A percentile compares a stretch with the other conserved stretches of the same genome.
phyloP scores from a whole-genome alignment of 768 basidiomycete species.

The Leccinum disarticulatum region DNA sequence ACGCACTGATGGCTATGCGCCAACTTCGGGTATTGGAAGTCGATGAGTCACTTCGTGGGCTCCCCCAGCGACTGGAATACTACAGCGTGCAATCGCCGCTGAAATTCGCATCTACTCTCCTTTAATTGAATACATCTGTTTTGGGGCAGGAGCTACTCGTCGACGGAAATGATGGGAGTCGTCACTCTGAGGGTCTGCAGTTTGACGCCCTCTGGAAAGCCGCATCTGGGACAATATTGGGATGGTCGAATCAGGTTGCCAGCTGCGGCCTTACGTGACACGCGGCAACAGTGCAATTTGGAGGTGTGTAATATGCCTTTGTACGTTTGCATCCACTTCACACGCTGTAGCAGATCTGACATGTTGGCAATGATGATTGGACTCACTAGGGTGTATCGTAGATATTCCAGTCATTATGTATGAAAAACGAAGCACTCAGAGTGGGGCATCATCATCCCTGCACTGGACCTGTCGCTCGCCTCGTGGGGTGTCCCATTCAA shows the following conservation, averaged over 20 bases:
- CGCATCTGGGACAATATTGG: slow-evolving; percentile 12
- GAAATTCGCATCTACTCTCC: slow-evolving; percentile 41
- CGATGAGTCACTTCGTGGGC: slow-evolving; percentile 36
- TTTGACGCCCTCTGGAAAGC: slow-evolving; percentile 32
- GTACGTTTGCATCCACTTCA: slow-evolving; percentile 27
- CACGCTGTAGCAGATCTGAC: slow-evolving; percentile 24
- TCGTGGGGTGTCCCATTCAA: slow-evolving; percentile 29
- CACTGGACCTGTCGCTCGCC: slow-evolving; percentile 25
- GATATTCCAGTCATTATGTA: slow-evolving; percentile 32
- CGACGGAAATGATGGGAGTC: slow-evolving; percentile 38
- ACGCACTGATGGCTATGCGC: slow-evolving; percentile 33
- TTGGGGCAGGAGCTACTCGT: slow-evolving; percentile 34
- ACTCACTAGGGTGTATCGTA: slow-evolving; percentile 21
- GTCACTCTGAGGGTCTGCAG: slow-evolving; percentile 26
- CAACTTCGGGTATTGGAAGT: slow-evolving; percentile 38
- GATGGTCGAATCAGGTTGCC: slow-evolving; percentile 13
- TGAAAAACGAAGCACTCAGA: slow-evolving; percentile 23
- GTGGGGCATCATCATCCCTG: slow-evolving; percentile 28
- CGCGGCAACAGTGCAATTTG: slow-evolving; percentile 15
- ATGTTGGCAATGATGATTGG: slow-evolving; percentile 19
- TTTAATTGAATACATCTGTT: slow-evolving; percentile 32
- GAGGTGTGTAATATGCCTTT: slow-evolving; percentile 24
- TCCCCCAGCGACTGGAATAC: slow-evolving; percentile 29
- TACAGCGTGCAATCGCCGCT: slow-evolving; percentile 38
- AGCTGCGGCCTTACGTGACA: slow-evolving; percentile 29